These are phyloP conservation scores for Aspergillus kassunensis DNA, from an alignment of 495 filamentous ascomycete genomes.

Conservation along the genomic window DNA sequence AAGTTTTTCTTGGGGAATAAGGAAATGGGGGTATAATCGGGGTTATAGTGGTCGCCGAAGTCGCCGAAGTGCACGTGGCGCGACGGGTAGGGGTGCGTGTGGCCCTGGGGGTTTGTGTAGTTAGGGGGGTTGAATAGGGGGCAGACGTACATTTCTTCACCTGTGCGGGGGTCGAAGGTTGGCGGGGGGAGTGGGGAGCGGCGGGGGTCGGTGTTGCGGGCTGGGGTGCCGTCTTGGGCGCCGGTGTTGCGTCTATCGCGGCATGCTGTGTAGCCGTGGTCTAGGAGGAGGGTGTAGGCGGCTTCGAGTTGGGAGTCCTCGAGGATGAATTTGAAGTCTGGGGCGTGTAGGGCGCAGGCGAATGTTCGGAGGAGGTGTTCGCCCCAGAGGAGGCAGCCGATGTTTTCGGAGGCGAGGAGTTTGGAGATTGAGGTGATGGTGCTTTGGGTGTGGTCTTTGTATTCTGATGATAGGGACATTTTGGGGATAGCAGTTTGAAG, in stretches of 20 bases:
- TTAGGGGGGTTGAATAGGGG: not conserved
- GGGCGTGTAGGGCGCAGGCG: not conserved
- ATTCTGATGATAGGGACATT: not conserved
- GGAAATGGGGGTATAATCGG: not conserved
- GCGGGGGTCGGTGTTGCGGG: no score
- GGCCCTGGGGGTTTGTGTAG: no score
- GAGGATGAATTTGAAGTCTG: not conserved
- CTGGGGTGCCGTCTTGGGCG: no score
- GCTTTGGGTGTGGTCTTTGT: not conserved
- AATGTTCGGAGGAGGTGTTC: not conserved
- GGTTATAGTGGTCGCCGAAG: not conserved
- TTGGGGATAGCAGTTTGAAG: no score
- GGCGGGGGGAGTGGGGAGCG: no score
- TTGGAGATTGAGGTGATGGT: not conserved
- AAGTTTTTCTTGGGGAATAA: not conserved
- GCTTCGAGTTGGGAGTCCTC: not conserved
- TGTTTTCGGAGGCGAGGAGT: not conserved
- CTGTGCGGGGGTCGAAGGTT: no score
- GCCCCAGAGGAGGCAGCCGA: conserved; percentile 4
- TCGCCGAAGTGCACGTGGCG: not conserved
- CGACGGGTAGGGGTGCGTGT: not conserved
- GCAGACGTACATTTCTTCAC: not conserved
- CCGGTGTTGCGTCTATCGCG: no score
- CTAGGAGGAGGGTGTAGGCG: not conserved
- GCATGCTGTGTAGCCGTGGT: not conserved